Conservation (phyloP, 768 basidiomycete species). For the Termitomyces sp. region DNA sequence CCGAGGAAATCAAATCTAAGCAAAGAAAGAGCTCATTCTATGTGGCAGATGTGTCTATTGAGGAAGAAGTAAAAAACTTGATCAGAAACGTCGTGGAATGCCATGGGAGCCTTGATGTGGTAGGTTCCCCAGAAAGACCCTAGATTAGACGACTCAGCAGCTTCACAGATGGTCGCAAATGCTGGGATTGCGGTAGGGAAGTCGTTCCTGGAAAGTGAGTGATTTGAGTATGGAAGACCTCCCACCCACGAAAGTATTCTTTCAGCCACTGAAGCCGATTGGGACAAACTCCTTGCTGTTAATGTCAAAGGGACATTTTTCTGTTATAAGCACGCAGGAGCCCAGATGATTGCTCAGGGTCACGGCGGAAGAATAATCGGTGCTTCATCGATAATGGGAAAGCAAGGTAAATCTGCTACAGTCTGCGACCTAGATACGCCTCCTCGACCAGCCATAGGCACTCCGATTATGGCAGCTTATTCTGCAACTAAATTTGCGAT, state of each 20-base stretch:
- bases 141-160: neutral
- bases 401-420: conserved; percentile 20
- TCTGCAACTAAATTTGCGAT: conserved; percentile 37
- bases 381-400: conserved; percentile 29
- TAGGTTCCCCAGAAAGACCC: conserved; percentile 11
- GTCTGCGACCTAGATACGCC: neutral
- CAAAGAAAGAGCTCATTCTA: conserved; percentile 17
- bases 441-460: neutral
- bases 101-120: conserved; percentile 29
- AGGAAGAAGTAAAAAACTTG: conserved; percentile 21
- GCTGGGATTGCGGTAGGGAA: conserved; percentile 22
- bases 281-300: conserved; percentile 41
- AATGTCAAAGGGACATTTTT: conserved; percentile 59
- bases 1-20: conserved; percentile 19
- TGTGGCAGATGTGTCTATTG: conserved; percentile 20
- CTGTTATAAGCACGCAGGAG: conserved; percentile 63
- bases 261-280: conserved; percentile 32
- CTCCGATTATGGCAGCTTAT: conserved; percentile 22
- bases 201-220: conserved; percentile 20
- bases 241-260: neutral
- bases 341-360: conserved; percentile 55
- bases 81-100: conserved; percentile 15
- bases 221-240: neutral
- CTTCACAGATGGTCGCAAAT: conserved; percentile 31
- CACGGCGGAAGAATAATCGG: conserved; percentile 56